Evolutionary conservation across 495 filamentous ascomycete species (phyloP), one percentile per base, ranked within the genome.

Genomic region (Penicillium canescens): DNA sequence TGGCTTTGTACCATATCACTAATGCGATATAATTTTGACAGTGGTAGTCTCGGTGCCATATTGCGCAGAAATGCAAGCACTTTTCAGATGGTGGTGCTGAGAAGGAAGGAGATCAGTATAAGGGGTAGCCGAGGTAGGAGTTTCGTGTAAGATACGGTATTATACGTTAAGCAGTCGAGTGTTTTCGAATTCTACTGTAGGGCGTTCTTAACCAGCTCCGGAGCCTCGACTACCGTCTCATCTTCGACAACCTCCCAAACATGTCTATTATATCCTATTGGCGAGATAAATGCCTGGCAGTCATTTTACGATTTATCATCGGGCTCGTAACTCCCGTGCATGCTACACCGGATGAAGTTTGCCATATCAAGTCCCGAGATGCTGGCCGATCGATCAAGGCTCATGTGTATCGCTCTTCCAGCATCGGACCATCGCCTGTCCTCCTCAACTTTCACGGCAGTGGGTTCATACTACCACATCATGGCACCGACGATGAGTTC

Each of bases 361-460:
- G 67, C 9, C 57, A 62, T 5, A 75, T 79, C 26, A 56, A 71
- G 33, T 77, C 75, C 28, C 71, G 78, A 16, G 73, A 79, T 48
- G 39, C 53, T 5, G 51, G 63, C 11, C 65, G 78, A 42, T 72
- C 63, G 13, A 78, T 81, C 62, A 77, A 67, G 52, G 67, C 63
- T 24, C 73, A 78, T 65, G 46, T 78, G 46, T 80, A 81, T 62
- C 63, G 54, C 23, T 52, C 74, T n/a, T 43, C 59, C 3, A 41
- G 21, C 2, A 31, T 56, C 2, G 54, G 63, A 1, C 67, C 73
- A 39, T 59, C 61, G 3, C 75, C 75, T 8, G 70, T 78, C 2
- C 62, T 80, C 37, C 48, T 80, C 52, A 80, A 78, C 42, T 75
- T 72, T 42, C 72, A 72, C 28, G 76, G 76, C 12, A 73, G 74